Evolutionary conservation across 768 basidiomycete species (phyloP).

Genomic region (Peribolospora baueri): DNA sequence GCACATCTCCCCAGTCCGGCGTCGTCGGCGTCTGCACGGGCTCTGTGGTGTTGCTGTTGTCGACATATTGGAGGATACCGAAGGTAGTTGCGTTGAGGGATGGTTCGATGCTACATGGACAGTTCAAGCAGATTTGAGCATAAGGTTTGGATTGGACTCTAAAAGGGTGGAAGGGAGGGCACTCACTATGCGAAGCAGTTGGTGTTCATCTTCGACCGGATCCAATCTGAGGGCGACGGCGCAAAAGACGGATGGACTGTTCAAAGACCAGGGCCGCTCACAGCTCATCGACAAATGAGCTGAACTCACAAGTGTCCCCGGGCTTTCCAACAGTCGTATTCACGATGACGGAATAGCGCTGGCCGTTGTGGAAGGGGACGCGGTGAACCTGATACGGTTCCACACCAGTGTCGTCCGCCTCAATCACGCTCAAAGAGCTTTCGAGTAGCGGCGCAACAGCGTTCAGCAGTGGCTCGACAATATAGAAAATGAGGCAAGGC

Average conservation of each 20-base stretch:
- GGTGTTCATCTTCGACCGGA: slow-evolving; percentile 3
- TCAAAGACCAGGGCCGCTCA: too few relatives aligned
- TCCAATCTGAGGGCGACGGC: background rate
- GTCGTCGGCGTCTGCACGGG: background rate
- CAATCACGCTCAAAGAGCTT: slow-evolving; percentile 5
- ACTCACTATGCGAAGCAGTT: background rate
- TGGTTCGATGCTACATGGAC: background rate
- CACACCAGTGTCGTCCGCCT: slow-evolving; percentile 12
- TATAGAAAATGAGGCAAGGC: background rate
- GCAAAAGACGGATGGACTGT: too few relatives aligned
- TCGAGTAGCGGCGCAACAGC: background rate
- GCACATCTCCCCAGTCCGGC: background rate
- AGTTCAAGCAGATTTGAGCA: background rate
- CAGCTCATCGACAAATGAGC: too few relatives aligned
- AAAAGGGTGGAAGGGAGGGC: too few relatives aligned
- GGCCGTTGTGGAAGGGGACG: slow-evolving; percentile 7
- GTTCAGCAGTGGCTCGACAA: background rate
- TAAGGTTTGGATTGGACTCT: too few relatives aligned
- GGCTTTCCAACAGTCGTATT: slow-evolving; percentile 7
- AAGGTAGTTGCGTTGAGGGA: background rate
- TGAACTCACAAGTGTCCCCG: slow-evolving; percentile 4
- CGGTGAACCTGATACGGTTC: slow-evolving; percentile 7
- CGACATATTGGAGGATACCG: slow-evolving; percentile 1
- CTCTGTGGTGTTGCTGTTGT: background rate
- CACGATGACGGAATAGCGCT: slow-evolving; percentile 13